Percentiles rank a stretch among this genome's conserved stretches.
These are phyloP conservation scores for Daldinia concentrica DNA, from an alignment of 495 filamentous ascomycete genomes.

Conservation along the genomic window DNA sequence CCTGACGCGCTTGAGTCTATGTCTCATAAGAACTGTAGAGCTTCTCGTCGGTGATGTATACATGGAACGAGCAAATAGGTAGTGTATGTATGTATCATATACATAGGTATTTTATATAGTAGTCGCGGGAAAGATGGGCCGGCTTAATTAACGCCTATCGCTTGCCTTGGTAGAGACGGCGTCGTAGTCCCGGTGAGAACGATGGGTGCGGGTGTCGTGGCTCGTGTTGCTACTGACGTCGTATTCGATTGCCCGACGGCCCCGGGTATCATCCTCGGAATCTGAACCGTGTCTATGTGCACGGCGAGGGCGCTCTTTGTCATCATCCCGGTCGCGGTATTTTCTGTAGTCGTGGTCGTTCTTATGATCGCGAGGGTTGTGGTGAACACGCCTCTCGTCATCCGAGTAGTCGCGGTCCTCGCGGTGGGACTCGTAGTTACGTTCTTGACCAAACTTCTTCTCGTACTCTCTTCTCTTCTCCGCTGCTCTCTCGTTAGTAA, in stretches of 20 bases:
- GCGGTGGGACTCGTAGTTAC: slow-evolving; percentile 37
- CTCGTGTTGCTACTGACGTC: slow-evolving; percentile 1
- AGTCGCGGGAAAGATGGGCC: background rate
- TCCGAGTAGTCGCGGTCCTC: slow-evolving; percentile 45
- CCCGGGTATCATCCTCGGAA: slow-evolving; percentile 39
- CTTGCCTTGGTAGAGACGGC: slow-evolving; percentile 22
- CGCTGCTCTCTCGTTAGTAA: slow-evolving; percentile 43
- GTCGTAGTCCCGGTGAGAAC: slow-evolving; percentile 38
- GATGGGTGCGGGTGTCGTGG: slow-evolving; percentile 23
- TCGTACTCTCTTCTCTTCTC: slow-evolving; percentile 52
- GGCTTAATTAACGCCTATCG: slow-evolving; percentile 36
- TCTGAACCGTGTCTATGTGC: slow-evolving; percentile 37
- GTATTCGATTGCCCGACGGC: slow-evolving; percentile 40
- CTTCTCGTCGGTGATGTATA: background rate
- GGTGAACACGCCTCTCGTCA: slow-evolving; percentile 43
- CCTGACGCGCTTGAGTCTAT: background rate
- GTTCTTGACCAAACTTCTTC: slow-evolving; percentile 38
- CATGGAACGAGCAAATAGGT: background rate
- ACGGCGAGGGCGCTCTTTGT: slow-evolving; percentile 30
- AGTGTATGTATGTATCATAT: background rate
- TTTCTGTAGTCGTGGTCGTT: slow-evolving; percentile 45
- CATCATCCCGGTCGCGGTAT: slow-evolving; percentile 37
- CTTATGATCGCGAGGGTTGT: slow-evolving; percentile 47
- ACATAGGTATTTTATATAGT: slow-evolving; percentile 6
- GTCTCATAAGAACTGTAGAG: background rate